Conservation (phyloP, 768 basidiomycete species). For the Psilocybe tampanensis region DNA sequence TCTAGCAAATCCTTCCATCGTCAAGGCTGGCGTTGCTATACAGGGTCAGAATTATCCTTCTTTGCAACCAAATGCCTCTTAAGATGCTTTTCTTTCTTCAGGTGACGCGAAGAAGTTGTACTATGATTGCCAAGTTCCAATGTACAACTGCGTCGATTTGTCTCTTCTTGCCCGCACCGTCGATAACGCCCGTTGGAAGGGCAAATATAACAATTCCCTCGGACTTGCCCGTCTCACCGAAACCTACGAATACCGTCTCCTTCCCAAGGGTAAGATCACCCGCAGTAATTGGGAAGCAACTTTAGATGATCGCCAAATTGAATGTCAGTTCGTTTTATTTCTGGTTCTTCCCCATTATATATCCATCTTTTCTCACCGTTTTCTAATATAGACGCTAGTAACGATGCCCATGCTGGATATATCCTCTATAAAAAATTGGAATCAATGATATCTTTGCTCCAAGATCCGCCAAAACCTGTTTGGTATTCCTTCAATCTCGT, state of each 20-base stretch:
- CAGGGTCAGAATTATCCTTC: conserved; percentile 45
- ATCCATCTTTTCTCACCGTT: background rate
- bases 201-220: conserved; percentile 59
- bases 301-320: conserved; percentile 49
- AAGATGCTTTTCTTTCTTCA: conserved; percentile 28
- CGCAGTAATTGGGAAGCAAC: conserved; percentile 70
- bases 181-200: conserved; percentile 75
- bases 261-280: conserved; percentile 62
- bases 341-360: background rate
- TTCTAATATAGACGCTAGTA: conserved; percentile 63
- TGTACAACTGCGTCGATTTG: conserved; percentile 66
- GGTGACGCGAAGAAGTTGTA: conserved; percentile 72
- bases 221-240: conserved; percentile 70
- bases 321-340: conserved; percentile 49
- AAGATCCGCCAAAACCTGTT: conserved; percentile 33
- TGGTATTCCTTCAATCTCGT: conserved; percentile 65
- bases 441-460: conserved; percentile 39
- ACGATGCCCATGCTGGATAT: conserved; percentile 72
- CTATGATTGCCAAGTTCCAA: conserved; percentile 44
- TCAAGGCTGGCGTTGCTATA: conserved; percentile 78
- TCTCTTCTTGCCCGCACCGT: conserved; percentile 68
- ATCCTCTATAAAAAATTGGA: conserved; percentile 49
- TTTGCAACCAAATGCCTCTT: conserved; percentile 14
- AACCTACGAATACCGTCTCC: conserved; percentile 50
- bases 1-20: conserved; percentile 51